phyloP scores from a whole-genome alignment of 2,329 filamentous ascomycete genomes.

The Aspergillus fijiensis region DNA sequence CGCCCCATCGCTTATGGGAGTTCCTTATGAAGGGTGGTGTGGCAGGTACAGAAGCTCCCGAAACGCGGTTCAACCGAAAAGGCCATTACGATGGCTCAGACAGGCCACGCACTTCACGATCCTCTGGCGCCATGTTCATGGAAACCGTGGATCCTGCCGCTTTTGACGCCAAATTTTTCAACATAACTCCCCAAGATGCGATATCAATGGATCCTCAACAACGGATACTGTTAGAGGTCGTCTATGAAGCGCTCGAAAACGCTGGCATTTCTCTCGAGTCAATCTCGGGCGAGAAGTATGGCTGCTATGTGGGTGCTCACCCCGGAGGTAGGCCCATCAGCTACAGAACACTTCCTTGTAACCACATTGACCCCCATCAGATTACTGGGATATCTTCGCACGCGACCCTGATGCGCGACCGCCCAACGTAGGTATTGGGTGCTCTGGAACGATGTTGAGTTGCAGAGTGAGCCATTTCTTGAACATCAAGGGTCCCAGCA shows the following conservation, averaged over 20 bases:
- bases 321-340: background rate
- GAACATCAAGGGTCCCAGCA: slow-evolving; percentile 36
- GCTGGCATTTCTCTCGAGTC: slow-evolving; percentile 25
- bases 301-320: slow-evolving; percentile 10
- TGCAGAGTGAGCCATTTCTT: slow-evolving; percentile 39
- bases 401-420: slow-evolving; percentile 19
- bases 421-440: slow-evolving; percentile 20
- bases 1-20: slow-evolving; percentile 10
- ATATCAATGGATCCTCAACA: slow-evolving; percentile 17
- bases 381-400: slow-evolving; percentile 22
- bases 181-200: slow-evolving; percentile 13
- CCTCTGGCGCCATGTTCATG: slow-evolving; percentile 14
- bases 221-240: slow-evolving; percentile 8
- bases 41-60: slow-evolving; percentile 1
- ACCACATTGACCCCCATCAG: slow-evolving; percentile 4
- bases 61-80: slow-evolving; percentile 3
- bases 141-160: slow-evolving; percentile 9
- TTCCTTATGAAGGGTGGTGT: slow-evolving; percentile 9
- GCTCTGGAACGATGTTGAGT: slow-evolving; percentile 29
- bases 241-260: slow-evolving; percentile 13
- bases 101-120: slow-evolving; percentile 8
- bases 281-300: slow-evolving; percentile 6
- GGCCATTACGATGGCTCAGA: slow-evolving; percentile 10
- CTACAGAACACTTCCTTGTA: background rate
- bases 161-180: slow-evolving; percentile 17